Conservation (phyloP, 139 green algal genomes). For the Eudorina sp. region DNA sequence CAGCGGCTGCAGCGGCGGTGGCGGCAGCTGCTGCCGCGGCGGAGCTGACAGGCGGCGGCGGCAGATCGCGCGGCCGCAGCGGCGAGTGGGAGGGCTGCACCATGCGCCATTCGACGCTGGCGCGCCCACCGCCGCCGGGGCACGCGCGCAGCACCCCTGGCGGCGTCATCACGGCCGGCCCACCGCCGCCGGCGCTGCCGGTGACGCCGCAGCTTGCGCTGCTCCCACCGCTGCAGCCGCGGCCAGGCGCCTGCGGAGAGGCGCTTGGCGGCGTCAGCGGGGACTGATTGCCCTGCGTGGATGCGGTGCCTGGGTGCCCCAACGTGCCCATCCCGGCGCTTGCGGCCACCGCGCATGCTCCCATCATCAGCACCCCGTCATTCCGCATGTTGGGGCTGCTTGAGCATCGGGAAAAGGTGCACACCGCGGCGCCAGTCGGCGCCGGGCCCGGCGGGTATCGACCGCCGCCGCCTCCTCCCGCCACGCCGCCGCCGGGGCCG, state of each 20-base stretch:
- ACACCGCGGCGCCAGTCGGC: background rate
- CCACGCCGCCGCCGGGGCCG: background rate
- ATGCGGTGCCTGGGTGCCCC: no score
- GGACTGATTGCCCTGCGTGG: no score
- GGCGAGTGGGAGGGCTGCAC: background rate
- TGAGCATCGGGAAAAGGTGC: background rate
- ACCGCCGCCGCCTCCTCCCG: no score
- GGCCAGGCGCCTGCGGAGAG: no score
- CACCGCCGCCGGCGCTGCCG: no score
- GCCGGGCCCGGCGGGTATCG: background rate
- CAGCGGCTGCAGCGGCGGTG: background rate
- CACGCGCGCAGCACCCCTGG: background rate
- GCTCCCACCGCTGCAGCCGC: background rate
- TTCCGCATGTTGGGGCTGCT: slow-evolving; percentile 12
- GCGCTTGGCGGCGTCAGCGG: no score
- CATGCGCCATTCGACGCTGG: background rate
- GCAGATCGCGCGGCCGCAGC: slow-evolving; percentile 6
- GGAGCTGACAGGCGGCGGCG: background rate
- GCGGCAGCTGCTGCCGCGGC: background rate
- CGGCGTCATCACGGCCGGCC: no score
- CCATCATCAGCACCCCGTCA: background rate
- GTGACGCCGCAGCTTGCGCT: background rate
- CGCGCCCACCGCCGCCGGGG: background rate
- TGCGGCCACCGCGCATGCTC: no score
- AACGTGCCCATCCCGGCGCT: no score